These are phyloP conservation scores for Suillus fuscotomentosus DNA, from an alignment of 768 basidiomycete species.

Conservation along the genomic window DNA sequence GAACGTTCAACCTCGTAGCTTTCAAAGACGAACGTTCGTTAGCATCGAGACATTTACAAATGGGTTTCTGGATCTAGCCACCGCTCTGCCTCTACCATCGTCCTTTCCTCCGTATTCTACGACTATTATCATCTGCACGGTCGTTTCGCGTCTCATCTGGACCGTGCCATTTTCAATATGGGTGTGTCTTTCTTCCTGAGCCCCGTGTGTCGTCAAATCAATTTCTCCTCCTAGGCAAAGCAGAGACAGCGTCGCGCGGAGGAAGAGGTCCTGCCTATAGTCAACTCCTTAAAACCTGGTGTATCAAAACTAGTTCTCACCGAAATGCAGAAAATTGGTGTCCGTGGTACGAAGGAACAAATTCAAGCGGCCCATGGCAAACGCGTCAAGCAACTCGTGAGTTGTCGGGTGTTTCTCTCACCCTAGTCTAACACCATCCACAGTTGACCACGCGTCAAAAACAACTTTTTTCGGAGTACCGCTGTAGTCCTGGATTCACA, in stretches of 20 bases:
- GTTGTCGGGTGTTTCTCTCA: conserved; percentile 5
- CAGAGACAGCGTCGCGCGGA: conserved; percentile 58
- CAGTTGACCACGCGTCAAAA: conserved; percentile 56
- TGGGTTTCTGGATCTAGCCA: conserved; percentile 73
- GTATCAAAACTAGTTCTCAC: conserved; percentile 33
- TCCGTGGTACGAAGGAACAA: conserved; percentile 53
- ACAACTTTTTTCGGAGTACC: conserved; percentile 58
- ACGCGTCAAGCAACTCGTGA: conserved; percentile 48
- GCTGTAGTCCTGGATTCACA: conserved; percentile 55
- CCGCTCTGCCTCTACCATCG: conserved; percentile 70
- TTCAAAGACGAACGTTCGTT: conserved; percentile 21
- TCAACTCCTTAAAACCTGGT: conserved; percentile 46
- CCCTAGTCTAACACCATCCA: conserved; percentile 6
- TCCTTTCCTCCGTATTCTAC: conserved; percentile 69
- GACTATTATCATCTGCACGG: conserved; percentile 69
- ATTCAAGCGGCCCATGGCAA: conserved; percentile 48
- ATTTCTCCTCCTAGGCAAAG: conserved; percentile 47
- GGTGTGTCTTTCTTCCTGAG: conserved; percentile 40
- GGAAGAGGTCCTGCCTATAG: conserved; percentile 56
- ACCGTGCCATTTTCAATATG: conserved; percentile 75
- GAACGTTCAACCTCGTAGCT: conserved; percentile 8
- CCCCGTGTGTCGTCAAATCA: conserved; percentile 4
- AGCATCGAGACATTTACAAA: conserved; percentile 42
- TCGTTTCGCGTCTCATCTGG: conserved; percentile 54
- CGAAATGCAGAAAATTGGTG: conserved; percentile 55